Base-by-base conservation (phyloP, 345 rosid species). In the Alliaria petiolata region DNA sequence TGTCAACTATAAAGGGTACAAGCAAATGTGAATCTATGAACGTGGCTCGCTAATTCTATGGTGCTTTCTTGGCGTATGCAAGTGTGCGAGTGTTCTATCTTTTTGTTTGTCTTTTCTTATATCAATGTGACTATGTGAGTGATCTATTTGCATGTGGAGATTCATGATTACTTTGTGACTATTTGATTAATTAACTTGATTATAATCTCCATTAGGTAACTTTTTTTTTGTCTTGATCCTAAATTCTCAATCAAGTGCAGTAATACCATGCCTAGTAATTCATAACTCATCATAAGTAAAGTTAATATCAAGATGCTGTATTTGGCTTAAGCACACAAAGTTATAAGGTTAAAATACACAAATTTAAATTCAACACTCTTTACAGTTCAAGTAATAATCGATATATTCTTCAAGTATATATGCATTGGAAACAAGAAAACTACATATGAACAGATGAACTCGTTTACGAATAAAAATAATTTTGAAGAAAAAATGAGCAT, bases 61-160 rank as follows among this genome's bases (percentile, higher is more conserved):
- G 62, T 59, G 71, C 13, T 58, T 65, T 57, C 19, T 26, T 54
- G 43, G 44, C 47, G 50, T 42, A 46, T 34, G 12, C 22, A 12
- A n/a, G 54, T 44, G 68, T 28, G 30, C 11, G 62, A 28, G 31
- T 28, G 31, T 3, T 28, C 0, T 28, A 4, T 28, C 4, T 28
- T 28, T 4, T 28, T 28, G n/a, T n/a, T n/a, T n/a, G n/a, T 4
- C 6, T 28, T 28, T 28, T 28, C 25, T 22, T 28, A 4, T 4
- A 28, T 3, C 31, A 28, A 4, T 28, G 31, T 28, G 31, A 28
- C 31, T 28, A 28, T 5, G 31, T 49, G 70, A 54, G 50, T 49
- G n/a, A 65, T 74, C 20, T n/a, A 59, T 67, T 59, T 67, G 68
- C 78, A 60, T 67, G 78, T 74, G 78, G 12, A 67, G 62, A 50